Conservation (phyloP, 345 rosid genomes). For the Stellera chamaejasme region DNA sequence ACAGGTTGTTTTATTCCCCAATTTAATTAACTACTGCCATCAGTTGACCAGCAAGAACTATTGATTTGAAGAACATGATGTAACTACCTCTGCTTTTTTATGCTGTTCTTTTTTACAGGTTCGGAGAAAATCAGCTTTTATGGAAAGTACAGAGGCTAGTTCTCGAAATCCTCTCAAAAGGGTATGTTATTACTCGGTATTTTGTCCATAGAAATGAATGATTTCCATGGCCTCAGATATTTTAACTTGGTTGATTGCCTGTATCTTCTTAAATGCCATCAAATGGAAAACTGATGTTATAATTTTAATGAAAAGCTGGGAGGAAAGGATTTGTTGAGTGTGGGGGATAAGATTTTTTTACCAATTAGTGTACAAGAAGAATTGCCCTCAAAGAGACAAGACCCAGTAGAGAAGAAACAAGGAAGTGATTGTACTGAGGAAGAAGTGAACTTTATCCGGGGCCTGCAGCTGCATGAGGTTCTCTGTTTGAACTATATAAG, state of each 20-base stretch:
- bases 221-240: background rate
- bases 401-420: constrained; percentile 32
- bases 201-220: too few relatives aligned
- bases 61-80: too few relatives aligned
- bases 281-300: constrained; percentile 16
- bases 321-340: constrained; percentile 63
- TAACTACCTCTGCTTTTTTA: constrained; percentile 23
- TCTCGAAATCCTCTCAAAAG: constrained; percentile 43
- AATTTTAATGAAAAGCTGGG: constrained; percentile 48
- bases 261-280: too few relatives aligned
- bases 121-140: constrained; percentile 37
- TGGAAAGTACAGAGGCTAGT: constrained; percentile 18
- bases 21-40: too few relatives aligned
- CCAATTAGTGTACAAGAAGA: constrained; percentile 43
- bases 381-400: constrained; percentile 31
- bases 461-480: constrained; percentile 79
- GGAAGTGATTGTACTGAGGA: constrained; percentile 37
- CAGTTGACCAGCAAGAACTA: too few relatives aligned
- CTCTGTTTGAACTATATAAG: constrained; percentile 8
- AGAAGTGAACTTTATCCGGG: constrained; percentile 53
- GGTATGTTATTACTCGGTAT: constrained; percentile 25
- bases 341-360: constrained; percentile 73
- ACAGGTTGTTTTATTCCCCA: constrained; percentile 38
- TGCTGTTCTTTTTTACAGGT: constrained; percentile 33
- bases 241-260: too few relatives aligned